These are phyloP conservation scores for Hemerocallis citrina DNA, from an alignment of 106 monocot species.

Conservation along the genomic window DNA sequence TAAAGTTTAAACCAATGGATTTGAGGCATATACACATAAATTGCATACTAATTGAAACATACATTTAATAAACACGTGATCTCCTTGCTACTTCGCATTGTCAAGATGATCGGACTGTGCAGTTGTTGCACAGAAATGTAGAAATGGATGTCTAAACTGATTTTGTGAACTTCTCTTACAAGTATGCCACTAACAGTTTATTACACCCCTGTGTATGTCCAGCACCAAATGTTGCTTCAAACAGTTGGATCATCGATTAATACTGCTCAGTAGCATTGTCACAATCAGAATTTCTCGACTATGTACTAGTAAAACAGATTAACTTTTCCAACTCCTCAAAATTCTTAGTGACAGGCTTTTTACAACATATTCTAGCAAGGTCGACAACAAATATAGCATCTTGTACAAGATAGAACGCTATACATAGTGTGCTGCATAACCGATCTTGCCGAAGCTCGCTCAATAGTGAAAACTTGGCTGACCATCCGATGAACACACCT, in stretches of 20 bases:
- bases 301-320: neutral
- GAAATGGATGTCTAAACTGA: neutral
- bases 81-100: neutral
- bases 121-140: neutral
- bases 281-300: neutral
- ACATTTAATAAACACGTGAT: too few species aligned
- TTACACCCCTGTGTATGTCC: neutral
- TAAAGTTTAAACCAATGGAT: neutral
- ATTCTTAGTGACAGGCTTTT: neutral
- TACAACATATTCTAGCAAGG: neutral
- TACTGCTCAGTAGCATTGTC: neutral
- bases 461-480: too few species aligned
- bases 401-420: too few species aligned
- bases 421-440: too few species aligned
- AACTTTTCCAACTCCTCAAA: neutral
- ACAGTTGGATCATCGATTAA: neutral
- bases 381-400: too few species aligned
- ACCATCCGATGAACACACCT: too few species aligned
- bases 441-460: too few species aligned
- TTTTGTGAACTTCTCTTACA: neutral
- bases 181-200: neutral
- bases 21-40: neutral
- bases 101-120: neutral
- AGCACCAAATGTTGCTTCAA: too few species aligned
- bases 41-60: neutral